Conservation (phyloP, 192 early-diverging fungal genomes). For the Ambispora gerdemannii region DNA sequence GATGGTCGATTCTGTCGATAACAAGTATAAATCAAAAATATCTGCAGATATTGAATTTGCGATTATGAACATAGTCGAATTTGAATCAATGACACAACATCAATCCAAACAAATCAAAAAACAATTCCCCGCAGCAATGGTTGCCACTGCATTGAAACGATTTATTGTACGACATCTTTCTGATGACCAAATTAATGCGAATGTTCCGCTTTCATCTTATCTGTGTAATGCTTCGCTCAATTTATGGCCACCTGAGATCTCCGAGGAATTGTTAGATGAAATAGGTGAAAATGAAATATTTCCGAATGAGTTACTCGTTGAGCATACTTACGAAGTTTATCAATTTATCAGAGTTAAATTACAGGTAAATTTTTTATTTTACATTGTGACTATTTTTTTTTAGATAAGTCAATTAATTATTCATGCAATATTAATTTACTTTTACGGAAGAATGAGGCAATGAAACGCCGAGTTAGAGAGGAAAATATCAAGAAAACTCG, state of each 20-base stretch:
- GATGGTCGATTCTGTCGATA: slow-evolving; percentile 4
- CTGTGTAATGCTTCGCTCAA: neutral
- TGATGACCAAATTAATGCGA: neutral
- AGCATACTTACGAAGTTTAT: slow-evolving; percentile 2
- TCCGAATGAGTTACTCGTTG: slow-evolving; percentile 2
- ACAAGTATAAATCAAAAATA: slow-evolving; percentile 19
- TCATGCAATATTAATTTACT: too few species aligned
- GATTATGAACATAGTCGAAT: neutral
- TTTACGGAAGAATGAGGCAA: too few species aligned
- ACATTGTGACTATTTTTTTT: too few species aligned
- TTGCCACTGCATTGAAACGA: slow-evolving; percentile 24
- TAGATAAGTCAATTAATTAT: too few species aligned
- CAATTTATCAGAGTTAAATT: neutral
- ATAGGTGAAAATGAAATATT: too few species aligned
- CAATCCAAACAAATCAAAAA: neutral
- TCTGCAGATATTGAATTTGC: neutral
- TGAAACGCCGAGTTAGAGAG: too few species aligned
- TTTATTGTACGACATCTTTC: slow-evolving; percentile 27
- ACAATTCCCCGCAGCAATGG: slow-evolving; percentile 23
- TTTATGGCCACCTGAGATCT: slow-evolving; percentile 1
- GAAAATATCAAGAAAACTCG: too few species aligned
- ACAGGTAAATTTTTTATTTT: too few species aligned
- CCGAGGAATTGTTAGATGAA: neutral
- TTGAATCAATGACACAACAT: neutral
- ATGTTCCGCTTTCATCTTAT: neutral